Evolutionary conservation across 1,139 yeast genomes (phyloP).

Genomic region (Protomyces inundatus): DNA sequence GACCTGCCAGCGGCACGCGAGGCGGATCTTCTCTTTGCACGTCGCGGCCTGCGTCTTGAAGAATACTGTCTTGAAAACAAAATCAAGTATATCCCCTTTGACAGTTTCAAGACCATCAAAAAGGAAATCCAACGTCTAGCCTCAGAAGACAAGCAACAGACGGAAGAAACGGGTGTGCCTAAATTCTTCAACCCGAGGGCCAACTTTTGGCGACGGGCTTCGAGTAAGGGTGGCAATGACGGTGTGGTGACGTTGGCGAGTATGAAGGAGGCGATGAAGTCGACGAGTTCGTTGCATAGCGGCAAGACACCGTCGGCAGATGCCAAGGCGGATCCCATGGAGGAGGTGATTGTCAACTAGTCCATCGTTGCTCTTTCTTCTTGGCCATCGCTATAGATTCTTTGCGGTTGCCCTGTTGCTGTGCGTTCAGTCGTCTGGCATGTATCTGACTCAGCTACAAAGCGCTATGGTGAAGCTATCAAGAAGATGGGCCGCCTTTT

Average conservation of each 20-base stretch:
- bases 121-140: slow-evolving; percentile 35
- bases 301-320: slow-evolving; percentile 18
- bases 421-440: too few relatives aligned
- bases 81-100: slow-evolving; percentile 44
- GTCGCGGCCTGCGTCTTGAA: slow-evolving; percentile 44
- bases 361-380: background rate
- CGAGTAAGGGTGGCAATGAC: slow-evolving; percentile 22
- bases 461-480: too few relatives aligned
- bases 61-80: slow-evolving; percentile 43
- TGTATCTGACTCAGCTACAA: too few relatives aligned
- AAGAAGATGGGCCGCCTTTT: too few relatives aligned
- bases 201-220: slow-evolving; percentile 26
- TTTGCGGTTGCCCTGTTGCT: too few relatives aligned
- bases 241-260: slow-evolving; percentile 16
- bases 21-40: slow-evolving; percentile 46
- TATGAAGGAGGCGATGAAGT: slow-evolving; percentile 25
- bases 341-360: slow-evolving; percentile 1
- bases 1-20: slow-evolving; percentile 46
- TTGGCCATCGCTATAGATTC: too few relatives aligned
- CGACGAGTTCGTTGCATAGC: slow-evolving; percentile 13
- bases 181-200: slow-evolving; percentile 26
- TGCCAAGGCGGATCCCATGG: slow-evolving; percentile 16
- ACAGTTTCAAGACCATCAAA: slow-evolving; percentile 43
- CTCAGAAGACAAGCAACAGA: slow-evolving; percentile 13
- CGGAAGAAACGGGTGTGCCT: slow-evolving; percentile 20